Conservation (phyloP, 306 rosid species). For the Begonia fuchsioides region DNA sequence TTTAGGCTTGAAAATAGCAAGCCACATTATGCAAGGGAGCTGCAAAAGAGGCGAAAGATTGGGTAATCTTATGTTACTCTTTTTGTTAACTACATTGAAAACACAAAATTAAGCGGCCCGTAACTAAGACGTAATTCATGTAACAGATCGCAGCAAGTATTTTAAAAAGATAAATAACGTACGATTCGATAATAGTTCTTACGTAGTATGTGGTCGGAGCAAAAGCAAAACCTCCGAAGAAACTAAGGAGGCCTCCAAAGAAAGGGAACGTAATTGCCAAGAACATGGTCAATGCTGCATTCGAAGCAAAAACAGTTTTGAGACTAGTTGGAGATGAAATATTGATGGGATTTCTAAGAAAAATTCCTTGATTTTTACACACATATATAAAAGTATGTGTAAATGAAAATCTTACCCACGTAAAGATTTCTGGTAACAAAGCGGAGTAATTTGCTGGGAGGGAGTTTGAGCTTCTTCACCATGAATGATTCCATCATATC, state of each 20-base stretch:
- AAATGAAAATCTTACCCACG: slow-evolving; percentile 27
- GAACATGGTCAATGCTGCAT: slow-evolving; percentile 25
- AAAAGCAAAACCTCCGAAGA: slow-evolving; percentile 64
- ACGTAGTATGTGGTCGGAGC: slow-evolving; percentile 56
- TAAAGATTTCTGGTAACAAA: slow-evolving; percentile 16
- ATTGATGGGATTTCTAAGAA: no score
- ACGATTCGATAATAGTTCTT: slow-evolving; percentile 1
- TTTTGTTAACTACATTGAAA: no score
- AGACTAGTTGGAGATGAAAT: no score
- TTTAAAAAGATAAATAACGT: no score
- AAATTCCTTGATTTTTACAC: no score
- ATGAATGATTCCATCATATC: slow-evolving; percentile 32
- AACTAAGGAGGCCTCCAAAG: slow-evolving; percentile 60
- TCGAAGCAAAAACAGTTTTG: not conserved
- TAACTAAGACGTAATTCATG: no score
- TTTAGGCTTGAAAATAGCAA: not conserved
- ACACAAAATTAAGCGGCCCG: no score
- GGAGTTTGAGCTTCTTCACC: slow-evolving; percentile 13
- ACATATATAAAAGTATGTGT: no score
- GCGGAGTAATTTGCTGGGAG: slow-evolving; percentile 28
- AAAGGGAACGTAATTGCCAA: slow-evolving; percentile 50
- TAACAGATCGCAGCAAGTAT: not conserved
- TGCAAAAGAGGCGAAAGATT: not conserved
- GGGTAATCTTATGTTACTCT: no score
- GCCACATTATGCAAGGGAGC: slow-evolving; percentile 1